A percentile compares a stretch with the other conserved stretches of the same genome.
phyloP scores from a whole-genome alignment of 768 basidiomycete species.

The Naematelia aurantialba region DNA sequence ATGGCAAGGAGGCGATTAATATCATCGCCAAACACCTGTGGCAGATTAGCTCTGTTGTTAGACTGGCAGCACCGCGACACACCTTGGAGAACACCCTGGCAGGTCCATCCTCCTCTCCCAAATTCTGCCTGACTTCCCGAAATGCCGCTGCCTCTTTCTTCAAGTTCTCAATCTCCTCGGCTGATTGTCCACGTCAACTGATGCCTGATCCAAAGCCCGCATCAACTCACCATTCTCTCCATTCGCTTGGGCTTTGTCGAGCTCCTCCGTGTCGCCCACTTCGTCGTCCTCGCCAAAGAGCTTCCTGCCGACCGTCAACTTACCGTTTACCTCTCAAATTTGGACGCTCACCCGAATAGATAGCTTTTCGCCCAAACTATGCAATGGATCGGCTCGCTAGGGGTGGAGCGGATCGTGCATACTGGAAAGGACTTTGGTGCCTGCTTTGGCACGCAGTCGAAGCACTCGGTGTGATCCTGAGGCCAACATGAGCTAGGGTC shows the following conservation, averaged over 20 bases:
- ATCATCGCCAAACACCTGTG: slow-evolving; percentile 80
- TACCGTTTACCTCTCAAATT: neutral
- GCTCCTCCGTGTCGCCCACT: slow-evolving; percentile 69
- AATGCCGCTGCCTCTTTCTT: slow-evolving; percentile 87
- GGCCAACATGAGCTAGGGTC: slow-evolving; percentile 11
- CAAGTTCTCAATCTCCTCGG: slow-evolving; percentile 81
- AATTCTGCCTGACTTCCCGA: slow-evolving; percentile 66
- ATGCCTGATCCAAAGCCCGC: slow-evolving; percentile 43
- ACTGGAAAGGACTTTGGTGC: slow-evolving; percentile 94
- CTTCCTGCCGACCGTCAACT: slow-evolving; percentile 58
- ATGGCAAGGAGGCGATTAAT: slow-evolving; percentile 84
- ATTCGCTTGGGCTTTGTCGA: slow-evolving; percentile 85
- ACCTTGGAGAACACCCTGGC: slow-evolving; percentile 82
- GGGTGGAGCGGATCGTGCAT: slow-evolving; percentile 95
- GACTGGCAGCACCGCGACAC: neutral
- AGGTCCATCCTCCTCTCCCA: slow-evolving; percentile 62
- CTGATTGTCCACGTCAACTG: slow-evolving; percentile 40
- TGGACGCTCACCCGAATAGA: slow-evolving; percentile 69
- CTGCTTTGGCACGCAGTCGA: slow-evolving; percentile 90
- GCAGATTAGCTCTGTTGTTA: slow-evolving; percentile 2
- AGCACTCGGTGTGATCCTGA: slow-evolving; percentile 87
- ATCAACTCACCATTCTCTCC: slow-evolving; percentile 77
- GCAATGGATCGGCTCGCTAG: slow-evolving; percentile 94
- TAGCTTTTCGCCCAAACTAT: slow-evolving; percentile 99
- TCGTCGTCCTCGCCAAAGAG: slow-evolving; percentile 82